These are phyloP conservation scores for Curvularia verruculosa DNA, from an alignment of 2,329 filamentous ascomycete species.

Conservation along the genomic window DNA sequence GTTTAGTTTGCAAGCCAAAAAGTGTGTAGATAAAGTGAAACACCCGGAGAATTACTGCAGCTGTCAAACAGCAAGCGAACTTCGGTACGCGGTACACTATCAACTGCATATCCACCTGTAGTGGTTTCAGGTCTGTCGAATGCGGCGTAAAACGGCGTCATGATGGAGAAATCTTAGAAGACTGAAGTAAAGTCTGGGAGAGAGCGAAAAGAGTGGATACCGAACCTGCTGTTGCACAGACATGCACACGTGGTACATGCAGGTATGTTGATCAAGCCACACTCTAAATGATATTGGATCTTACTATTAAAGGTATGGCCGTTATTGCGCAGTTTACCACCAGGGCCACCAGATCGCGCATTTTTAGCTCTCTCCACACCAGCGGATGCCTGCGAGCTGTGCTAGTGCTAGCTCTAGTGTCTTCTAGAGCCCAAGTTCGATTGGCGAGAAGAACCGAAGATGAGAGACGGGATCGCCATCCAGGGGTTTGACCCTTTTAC, in stretches of 20 bases:
- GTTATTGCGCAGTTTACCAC: neutral
- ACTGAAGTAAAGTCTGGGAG: neutral
- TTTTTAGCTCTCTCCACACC: slow-evolving; percentile 27
- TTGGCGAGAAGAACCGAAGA: slow-evolving; percentile 27
- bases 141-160: neutral
- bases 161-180: neutral
- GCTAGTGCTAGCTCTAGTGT: slow-evolving; percentile 1
- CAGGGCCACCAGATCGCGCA: slow-evolving; percentile 6
- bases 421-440: slow-evolving; percentile 23
- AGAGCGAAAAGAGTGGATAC: neutral
- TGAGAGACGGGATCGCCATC: slow-evolving; percentile 21
- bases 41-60: neutral
- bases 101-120: slow-evolving; percentile 3
- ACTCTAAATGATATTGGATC: neutral
- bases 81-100: slow-evolving; percentile 1
- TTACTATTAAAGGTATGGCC: neutral
- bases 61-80: neutral
- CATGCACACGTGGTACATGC: neutral
- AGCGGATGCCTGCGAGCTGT: slow-evolving; percentile 14
- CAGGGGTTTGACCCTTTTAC: slow-evolving; percentile 13
- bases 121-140: neutral
- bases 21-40: neutral
- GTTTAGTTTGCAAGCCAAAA: neutral
- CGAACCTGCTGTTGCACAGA: slow-evolving; percentile 5
- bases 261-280: neutral